Evolutionary conservation across 2,329 filamentous ascomycete genomes (phyloP).

Genomic region (Aureobasidium subglaciale): DNA sequence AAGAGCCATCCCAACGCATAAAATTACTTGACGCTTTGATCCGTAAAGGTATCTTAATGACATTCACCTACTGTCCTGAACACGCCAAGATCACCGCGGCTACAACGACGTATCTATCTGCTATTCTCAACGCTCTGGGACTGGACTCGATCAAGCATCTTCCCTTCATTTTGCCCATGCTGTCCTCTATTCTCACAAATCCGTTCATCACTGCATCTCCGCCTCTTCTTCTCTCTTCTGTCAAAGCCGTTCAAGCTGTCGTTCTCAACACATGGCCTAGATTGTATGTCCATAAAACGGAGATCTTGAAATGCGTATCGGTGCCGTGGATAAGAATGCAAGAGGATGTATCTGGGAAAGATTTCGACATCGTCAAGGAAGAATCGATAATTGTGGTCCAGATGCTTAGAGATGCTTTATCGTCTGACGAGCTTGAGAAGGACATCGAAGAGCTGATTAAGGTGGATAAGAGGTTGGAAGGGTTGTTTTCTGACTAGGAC

Average conservation of each 20-base stretch:
- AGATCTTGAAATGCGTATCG: conserved; percentile 54
- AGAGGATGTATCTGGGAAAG: conserved; percentile 7
- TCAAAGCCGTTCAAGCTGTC: conserved; percentile 49
- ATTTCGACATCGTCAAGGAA: conserved; percentile 17
- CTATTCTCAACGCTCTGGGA: conserved; percentile 51
- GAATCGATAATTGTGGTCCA: conserved; percentile 21
- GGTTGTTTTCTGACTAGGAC: neutral
- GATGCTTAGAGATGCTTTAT: conserved; percentile 22
- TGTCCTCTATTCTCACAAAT: conserved; percentile 58
- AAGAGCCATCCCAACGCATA: conserved; percentile 22
- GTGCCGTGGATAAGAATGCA: conserved; percentile 30
- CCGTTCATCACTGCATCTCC: conserved; percentile 57
- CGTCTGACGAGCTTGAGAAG: conserved; percentile 24
- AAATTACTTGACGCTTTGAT: conserved; percentile 39
- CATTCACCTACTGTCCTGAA: conserved; percentile 51
- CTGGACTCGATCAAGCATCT: conserved; percentile 61
- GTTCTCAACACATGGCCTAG: conserved; percentile 64
- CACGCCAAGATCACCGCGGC: conserved; percentile 51
- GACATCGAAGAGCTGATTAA: conserved; percentile 22
- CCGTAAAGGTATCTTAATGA: conserved; percentile 36
- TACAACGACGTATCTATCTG: conserved; percentile 46
- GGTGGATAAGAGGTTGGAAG: neutral
- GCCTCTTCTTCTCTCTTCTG: conserved; percentile 47
- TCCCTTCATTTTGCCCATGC: conserved; percentile 60
- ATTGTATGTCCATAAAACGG: conserved; percentile 53